Evolutionary conservation across 2,329 filamentous ascomycete genomes (phyloP).

Genomic region (Trichocomaceae sp.): DNA sequence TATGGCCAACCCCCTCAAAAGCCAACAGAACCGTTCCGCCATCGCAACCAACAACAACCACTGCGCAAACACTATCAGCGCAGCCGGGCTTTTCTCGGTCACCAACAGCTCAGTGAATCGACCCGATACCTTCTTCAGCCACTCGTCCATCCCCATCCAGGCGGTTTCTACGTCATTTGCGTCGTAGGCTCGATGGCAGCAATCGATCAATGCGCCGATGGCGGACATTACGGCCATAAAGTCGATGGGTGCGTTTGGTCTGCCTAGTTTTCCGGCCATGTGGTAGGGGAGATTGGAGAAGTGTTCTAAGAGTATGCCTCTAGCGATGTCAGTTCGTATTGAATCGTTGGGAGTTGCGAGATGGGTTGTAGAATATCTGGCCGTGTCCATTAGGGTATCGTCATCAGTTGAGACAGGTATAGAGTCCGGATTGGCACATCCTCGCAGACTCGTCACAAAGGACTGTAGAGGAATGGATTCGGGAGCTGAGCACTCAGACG

Average conservation of each 20-base stretch:
- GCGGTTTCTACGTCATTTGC: not conserved
- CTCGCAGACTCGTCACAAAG: not conserved
- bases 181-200: not conserved
- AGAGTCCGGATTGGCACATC: not conserved
- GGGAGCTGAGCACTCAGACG: no score
- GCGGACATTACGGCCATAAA: slow-evolving; percentile 3
- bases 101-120: not conserved
- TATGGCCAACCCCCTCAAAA: not conserved
- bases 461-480: not conserved
- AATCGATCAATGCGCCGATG: slow-evolving; percentile 1
- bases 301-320: not conserved
- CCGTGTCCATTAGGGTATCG: no score
- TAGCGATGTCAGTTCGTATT: not conserved
- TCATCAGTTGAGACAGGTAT: no score
- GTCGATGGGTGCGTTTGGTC: not conserved
- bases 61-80: slow-evolving; percentile 5
- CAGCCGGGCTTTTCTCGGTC: not conserved
- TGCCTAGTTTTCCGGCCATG: slow-evolving; percentile 7
- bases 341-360: not conserved
- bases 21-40: slow-evolving; percentile 3
- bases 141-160: slow-evolving; percentile 1
- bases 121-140: slow-evolving; percentile 1
- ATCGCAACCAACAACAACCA: slow-evolving; percentile 4
- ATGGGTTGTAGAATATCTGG: not conserved
- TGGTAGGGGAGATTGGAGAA: slow-evolving; percentile 2